Percentiles rank a stretch among this genome's conserved stretches.
phyloP scores from a whole-genome alignment of 169 alveolate species.

The Besnoitia besnoiti region DNA sequence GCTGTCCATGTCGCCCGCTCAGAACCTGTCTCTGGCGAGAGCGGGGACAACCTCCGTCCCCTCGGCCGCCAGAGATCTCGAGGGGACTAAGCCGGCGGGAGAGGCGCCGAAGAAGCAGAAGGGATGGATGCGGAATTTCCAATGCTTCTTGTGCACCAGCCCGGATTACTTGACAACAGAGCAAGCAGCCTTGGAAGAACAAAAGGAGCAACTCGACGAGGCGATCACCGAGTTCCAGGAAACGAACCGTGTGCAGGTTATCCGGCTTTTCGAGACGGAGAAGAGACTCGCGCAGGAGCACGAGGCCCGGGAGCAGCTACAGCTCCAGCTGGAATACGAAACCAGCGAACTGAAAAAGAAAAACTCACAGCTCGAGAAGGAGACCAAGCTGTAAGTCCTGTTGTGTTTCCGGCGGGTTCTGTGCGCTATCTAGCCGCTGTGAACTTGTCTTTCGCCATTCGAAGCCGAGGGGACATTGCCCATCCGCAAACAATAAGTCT shows the following conservation, averaged over 20 bases:
- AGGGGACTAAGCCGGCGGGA: background rate
- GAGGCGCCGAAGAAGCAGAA: background rate
- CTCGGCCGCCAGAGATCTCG: background rate
- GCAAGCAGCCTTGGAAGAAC: slow-evolving; percentile 32
- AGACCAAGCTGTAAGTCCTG: background rate
- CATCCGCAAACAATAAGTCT: too few relatives aligned
- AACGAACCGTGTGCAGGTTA: background rate
- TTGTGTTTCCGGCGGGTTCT: too few relatives aligned
- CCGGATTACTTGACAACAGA: slow-evolving; percentile 49
- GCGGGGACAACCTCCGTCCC: background rate
- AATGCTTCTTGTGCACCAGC: slow-evolving; percentile 56
- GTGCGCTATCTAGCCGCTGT: too few relatives aligned
- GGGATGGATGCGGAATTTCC: slow-evolving; percentile 48
- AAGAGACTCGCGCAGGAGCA: background rate
- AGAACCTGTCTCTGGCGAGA: background rate
- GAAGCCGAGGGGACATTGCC: too few relatives aligned
- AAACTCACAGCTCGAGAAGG: background rate
- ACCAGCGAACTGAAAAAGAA: background rate
- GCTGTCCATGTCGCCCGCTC: too few relatives aligned
- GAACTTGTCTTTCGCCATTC: too few relatives aligned
- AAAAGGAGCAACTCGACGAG: slow-evolving; percentile 43
- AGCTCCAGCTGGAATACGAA: slow-evolving; percentile 4
- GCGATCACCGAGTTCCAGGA: slow-evolving; percentile 40
- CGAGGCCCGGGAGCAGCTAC: background rate
- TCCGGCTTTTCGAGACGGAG: background rate